Evolutionary conservation across 2,329 filamentous ascomycete species (phyloP).

Genomic region (Macrophomina tecta): DNA sequence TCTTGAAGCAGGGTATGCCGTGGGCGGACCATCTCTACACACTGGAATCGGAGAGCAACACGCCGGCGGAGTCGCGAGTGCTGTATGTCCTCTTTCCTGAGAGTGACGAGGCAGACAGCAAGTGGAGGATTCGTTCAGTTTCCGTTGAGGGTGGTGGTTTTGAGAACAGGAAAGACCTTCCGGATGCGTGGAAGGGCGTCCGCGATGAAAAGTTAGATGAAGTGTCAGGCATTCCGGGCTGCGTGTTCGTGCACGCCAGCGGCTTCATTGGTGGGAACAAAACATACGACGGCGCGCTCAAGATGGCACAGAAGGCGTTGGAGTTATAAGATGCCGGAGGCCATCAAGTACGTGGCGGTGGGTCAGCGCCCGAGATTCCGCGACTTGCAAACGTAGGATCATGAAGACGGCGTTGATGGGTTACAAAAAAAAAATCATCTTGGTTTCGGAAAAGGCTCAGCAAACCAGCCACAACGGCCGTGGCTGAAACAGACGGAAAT

Average conservation of each 20-base stretch:
- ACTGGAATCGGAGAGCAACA: constrained; percentile 68
- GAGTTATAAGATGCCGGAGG: neutral
- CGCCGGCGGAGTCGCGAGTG: constrained; percentile 62
- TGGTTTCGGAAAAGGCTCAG: neutral
- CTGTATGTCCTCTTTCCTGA: constrained; percentile 94
- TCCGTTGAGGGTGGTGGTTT: constrained; percentile 85
- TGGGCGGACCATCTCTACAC: constrained; percentile 97
- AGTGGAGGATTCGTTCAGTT: constrained; percentile 96
- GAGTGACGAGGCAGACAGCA: constrained; percentile 72
- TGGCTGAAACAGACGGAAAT: constrained; percentile 13
- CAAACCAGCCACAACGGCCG: neutral
- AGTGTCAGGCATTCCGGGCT: constrained; percentile 71
- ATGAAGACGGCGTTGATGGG: neutral
- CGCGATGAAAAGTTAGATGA: constrained; percentile 83
- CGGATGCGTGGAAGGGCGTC: constrained; percentile 89
- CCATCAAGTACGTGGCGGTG: neutral
- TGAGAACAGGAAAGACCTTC: constrained; percentile 87
- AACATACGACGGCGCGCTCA: constrained; percentile 84
- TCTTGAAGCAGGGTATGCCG: constrained; percentile 81
- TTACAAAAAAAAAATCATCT: neutral
- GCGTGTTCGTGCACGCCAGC: constrained; percentile 90
- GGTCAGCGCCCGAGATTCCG: neutral
- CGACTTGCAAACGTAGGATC: neutral
- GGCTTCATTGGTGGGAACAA: constrained; percentile 97
- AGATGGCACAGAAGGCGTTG: constrained; percentile 79